Percentiles rank a stretch among this genome's conserved stretches.
Evolutionary conservation across 129 eudicot species (phyloP).

Genomic region (Erigeron canadensis): DNA sequence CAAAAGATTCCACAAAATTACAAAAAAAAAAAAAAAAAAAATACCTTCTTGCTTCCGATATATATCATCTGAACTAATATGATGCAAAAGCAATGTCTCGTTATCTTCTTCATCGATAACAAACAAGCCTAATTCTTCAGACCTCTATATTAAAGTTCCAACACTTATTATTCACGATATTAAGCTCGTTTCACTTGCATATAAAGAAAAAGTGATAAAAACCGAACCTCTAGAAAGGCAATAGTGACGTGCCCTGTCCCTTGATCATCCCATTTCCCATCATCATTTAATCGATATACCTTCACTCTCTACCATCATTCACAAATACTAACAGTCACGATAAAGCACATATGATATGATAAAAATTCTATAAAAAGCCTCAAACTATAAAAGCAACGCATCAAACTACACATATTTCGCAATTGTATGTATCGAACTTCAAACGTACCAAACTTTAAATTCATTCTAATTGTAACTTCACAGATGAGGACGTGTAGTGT

Average conservation of each 20-base stretch:
- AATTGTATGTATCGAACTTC: too few relatives aligned
- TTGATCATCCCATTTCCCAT: slow-evolving; percentile 98
- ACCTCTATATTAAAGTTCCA: slow-evolving; percentile 47
- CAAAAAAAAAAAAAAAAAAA: not conserved
- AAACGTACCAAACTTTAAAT: too few relatives aligned
- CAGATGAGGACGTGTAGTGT: too few relatives aligned
- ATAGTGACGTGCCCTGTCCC: slow-evolving; percentile 94
- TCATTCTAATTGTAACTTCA: too few relatives aligned
- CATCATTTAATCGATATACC: slow-evolving; percentile 77
- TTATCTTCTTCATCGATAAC: slow-evolving; percentile 83
- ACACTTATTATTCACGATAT: not conserved
- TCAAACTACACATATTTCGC: too few relatives aligned
- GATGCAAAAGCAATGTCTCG: slow-evolving; percentile 77
- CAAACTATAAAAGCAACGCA: not conserved
- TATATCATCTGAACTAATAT: slow-evolving; percentile 75
- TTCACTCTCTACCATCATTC: slow-evolving; percentile 67
- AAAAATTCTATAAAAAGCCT: not conserved
- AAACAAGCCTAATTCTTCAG: slow-evolving; percentile 71
- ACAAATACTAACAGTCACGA: slow-evolving; percentile 6
- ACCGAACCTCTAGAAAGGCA: slow-evolving; percentile 71
- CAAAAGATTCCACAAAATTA: not conserved
- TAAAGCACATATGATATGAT: not conserved
- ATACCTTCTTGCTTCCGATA: slow-evolving; percentile 93
- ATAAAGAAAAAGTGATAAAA: not conserved
- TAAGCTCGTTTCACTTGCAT: not conserved